phyloP scores from a whole-genome alignment of 768 basidiomycete genomes.

The Lactifluus echinatus region DNA sequence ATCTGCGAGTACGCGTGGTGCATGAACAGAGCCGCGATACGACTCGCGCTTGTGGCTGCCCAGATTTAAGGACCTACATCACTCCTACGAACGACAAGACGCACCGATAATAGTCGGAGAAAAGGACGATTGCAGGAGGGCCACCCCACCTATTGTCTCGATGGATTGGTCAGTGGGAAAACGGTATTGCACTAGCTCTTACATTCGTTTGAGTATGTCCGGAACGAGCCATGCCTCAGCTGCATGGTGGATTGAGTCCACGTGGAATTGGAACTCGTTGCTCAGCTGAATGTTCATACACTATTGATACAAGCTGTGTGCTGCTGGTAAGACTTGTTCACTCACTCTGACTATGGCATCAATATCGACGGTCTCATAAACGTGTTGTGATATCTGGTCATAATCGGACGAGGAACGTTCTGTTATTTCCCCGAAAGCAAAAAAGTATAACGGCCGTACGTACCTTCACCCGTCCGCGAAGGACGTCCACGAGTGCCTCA shows the following conservation, averaged over 20 bases:
- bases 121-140: slow-evolving; percentile 71
- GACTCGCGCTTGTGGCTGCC: slow-evolving; percentile 68
- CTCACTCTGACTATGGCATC: slow-evolving; percentile 62
- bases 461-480: slow-evolving; percentile 82
- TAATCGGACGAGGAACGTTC: background rate
- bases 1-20: slow-evolving; percentile 63
- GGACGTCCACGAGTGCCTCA: slow-evolving; percentile 74
- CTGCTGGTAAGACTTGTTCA: background rate
- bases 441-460: slow-evolving; percentile 22
- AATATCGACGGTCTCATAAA: slow-evolving; percentile 69
- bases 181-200: slow-evolving; percentile 26
- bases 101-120: slow-evolving; percentile 45
- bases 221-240: slow-evolving; percentile 80
- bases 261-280: slow-evolving; percentile 77
- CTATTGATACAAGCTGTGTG: background rate
- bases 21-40: slow-evolving; percentile 73
- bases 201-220: slow-evolving; percentile 60
- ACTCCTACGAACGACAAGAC: background rate
- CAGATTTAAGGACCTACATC: background rate
- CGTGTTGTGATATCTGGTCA: slow-evolving; percentile 51
- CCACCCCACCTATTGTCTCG: slow-evolving; percentile 40
- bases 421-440: background rate
- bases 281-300: slow-evolving; percentile 41
- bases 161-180: slow-evolving; percentile 3
- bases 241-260: slow-evolving; percentile 73